Conservation (phyloP, 129 eudicot species). For the Helianthus annuus region DNA sequence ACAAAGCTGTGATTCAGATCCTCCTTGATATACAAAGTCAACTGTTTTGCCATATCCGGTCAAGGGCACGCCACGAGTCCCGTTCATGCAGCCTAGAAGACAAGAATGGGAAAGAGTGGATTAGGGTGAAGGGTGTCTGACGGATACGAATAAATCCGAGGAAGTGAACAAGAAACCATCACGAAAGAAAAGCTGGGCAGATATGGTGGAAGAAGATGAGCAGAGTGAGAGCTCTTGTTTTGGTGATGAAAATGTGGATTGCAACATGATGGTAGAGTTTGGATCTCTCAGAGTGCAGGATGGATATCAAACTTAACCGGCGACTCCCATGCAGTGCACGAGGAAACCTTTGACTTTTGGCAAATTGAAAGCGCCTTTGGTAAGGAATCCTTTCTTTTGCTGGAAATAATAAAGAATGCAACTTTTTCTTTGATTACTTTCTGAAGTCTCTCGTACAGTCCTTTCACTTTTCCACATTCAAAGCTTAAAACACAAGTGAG, state of each 20-base stretch:
- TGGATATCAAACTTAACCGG: conserved; percentile 58
- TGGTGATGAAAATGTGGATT: conserved; percentile 49
- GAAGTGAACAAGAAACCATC: too few relatives aligned
- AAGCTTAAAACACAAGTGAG: too few relatives aligned
- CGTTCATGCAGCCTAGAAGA: conserved; percentile 60
- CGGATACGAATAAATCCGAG: conserved; percentile 41
- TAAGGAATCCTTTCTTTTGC: too few relatives aligned
- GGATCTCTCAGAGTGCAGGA: conserved; percentile 34
- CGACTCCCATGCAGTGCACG: conserved; percentile 24
- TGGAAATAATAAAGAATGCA: too few relatives aligned
- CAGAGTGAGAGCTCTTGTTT: conserved; percentile 15
- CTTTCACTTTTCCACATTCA: too few relatives aligned
- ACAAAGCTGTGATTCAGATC: conserved; percentile 14
- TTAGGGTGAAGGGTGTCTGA: conserved; percentile 35
- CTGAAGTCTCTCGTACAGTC: too few relatives aligned
- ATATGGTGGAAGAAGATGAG: conserved; percentile 80
- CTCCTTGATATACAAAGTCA: conserved; percentile 17
- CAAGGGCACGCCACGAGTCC: conserved; percentile 39
- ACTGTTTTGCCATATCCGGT: conserved; percentile 33
- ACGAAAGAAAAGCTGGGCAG: conserved; percentile 94
- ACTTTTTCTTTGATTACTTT: too few relatives aligned
- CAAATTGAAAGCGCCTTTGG: too few relatives aligned
- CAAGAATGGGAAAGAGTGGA: conserved; percentile 27
- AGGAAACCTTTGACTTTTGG: conserved; percentile 42
- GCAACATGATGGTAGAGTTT: conserved; percentile 30